phyloP scores from a whole-genome alignment of 768 basidiomycete species.

The Boletellus sp. region DNA sequence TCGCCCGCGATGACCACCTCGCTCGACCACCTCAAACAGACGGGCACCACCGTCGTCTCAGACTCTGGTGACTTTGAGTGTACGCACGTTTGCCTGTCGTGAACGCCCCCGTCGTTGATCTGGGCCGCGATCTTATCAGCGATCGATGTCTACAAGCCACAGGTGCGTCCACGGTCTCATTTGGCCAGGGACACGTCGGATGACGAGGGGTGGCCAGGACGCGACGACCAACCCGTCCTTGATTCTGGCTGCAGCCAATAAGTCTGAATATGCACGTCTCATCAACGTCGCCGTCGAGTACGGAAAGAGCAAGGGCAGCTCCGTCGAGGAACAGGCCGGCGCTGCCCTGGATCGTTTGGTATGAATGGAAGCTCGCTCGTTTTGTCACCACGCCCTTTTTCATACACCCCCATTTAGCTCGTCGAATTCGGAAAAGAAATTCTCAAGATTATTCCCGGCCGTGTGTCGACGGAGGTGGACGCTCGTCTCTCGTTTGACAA shows the following conservation, averaged over 20 bases:
- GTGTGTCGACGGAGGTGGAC: constrained; percentile 99
- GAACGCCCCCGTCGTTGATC: constrained; percentile 21
- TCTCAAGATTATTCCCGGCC: constrained; percentile 91
- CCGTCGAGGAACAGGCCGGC: constrained; percentile 70
- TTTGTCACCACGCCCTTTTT: constrained; percentile 6
- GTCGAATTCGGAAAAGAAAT: constrained; percentile 98
- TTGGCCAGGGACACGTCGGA: constrained; percentile 1
- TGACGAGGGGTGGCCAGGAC: constrained; percentile 51
- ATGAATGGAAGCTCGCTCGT: constrained; percentile 30
- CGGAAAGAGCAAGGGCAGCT: constrained; percentile 79
- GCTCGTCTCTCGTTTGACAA: constrained; percentile 97
- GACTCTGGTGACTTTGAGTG: constrained; percentile 97
- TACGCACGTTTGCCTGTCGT: constrained; percentile 22
- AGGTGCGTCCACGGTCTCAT: constrained; percentile 42
- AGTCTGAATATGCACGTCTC: constrained; percentile 77
- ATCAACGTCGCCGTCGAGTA: constrained; percentile 71
- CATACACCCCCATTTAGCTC: constrained; percentile 50
- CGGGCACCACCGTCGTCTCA: constrained; percentile 94
- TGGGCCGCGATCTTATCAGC: constrained; percentile 44
- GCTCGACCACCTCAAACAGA: constrained; percentile 80
- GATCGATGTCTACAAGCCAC: constrained; percentile 96
- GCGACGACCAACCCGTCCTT: constrained; percentile 97
- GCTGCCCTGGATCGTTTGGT: constrained; percentile 88
- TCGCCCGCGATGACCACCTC: constrained; percentile 68
- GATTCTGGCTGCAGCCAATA: constrained; percentile 90